Base-by-base conservation (phyloP, 441 rosid genomes). In the Arabidopsis lyrata region DNA sequence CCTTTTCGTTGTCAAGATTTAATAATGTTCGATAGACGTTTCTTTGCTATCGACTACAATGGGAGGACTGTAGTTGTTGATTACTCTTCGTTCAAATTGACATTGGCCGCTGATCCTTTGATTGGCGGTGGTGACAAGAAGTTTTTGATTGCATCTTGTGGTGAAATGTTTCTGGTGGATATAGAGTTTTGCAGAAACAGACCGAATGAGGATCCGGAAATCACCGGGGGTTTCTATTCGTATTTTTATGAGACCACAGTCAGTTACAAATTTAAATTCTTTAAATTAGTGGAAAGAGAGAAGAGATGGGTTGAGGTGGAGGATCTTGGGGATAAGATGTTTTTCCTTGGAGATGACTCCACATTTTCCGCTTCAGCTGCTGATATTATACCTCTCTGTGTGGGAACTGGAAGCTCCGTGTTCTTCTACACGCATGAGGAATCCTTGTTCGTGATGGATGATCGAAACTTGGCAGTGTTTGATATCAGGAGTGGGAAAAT, bases 1-100 rank as follows among this genome's bases (percentile, higher is more conserved):
- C 83, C 86, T 7, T 95, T 90, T 27, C 96, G 93, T 52, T 93
- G 81, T 13, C 98, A 93, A 74, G 97, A 95, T 75, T 97, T 93
- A 41, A 80, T 90, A 61, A 78, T 88, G 38, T 83, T 77, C 38
- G 69, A 81, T 63, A 94, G 86, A 42, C 68, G 77, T 10, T 87
- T 93, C 63, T 87, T 80, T 18, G 97, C 97, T 0, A 97, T 95
- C 13, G 97, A 95, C 64, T 70, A 81, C 65, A 83, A 75, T 1
- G 97, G 99, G 53, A 88, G 86, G 63, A 80, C 88, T 54, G 93
- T 93, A 47, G 42, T 77, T 75, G 94, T 93, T 0, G 90, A 82
- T 48, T 67, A 78, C 15, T 49, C 60, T 65, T 72, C 77, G 63
- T 47, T 81, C 36, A 66, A 69, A 14, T 38, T 83, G 57, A 77